A percentile compares a stretch with the other conserved stretches of the same genome.
Evolutionary conservation across 345 rosid species (phyloP).

Genomic region (Kandelia obovata): DNA sequence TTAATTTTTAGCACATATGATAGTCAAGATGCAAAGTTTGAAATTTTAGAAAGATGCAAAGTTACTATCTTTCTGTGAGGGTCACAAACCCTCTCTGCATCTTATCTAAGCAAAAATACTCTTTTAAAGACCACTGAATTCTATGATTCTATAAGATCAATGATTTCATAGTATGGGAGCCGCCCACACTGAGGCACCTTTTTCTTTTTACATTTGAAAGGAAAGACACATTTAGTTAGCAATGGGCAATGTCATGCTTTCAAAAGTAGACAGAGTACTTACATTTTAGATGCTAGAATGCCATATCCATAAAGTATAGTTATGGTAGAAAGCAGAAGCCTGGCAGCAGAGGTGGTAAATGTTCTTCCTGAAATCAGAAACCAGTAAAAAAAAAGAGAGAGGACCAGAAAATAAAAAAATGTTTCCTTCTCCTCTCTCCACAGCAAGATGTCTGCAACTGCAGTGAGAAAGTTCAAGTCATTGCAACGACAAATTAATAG

Average conservation of each 20-base stretch:
- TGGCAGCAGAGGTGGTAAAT: slow-evolving; percentile 64
- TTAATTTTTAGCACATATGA: background rate
- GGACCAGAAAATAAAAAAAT: slow-evolving; percentile 49
- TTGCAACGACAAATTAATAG: slow-evolving; percentile 5
- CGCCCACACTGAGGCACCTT: too few relatives aligned
- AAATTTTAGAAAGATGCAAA: background rate
- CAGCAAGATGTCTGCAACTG: slow-evolving; percentile 83
- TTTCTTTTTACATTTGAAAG: too few relatives aligned
- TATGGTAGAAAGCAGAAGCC: slow-evolving; percentile 52
- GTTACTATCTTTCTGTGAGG: too few relatives aligned
- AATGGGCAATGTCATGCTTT: background rate
- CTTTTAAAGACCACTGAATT: too few relatives aligned
- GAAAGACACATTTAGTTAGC: too few relatives aligned
- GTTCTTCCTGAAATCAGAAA: slow-evolving; percentile 71
- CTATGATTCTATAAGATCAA: too few relatives aligned
- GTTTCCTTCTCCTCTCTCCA: slow-evolving; percentile 95
- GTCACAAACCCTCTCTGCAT: too few relatives aligned
- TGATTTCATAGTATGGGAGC: too few relatives aligned
- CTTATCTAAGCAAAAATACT: too few relatives aligned
- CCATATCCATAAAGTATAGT: slow-evolving; percentile 51
- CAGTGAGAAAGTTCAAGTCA: slow-evolving; percentile 27
- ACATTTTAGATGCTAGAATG: slow-evolving; percentile 55
- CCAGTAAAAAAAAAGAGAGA: slow-evolving; percentile 64
- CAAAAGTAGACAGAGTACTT: slow-evolving; percentile 29
- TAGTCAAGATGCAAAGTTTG: background rate